Evolutionary conservation across 331 rosid species (phyloP), one percentile per base, ranked within the genome.

Genomic region (Erythrophleum ivorense): DNA sequence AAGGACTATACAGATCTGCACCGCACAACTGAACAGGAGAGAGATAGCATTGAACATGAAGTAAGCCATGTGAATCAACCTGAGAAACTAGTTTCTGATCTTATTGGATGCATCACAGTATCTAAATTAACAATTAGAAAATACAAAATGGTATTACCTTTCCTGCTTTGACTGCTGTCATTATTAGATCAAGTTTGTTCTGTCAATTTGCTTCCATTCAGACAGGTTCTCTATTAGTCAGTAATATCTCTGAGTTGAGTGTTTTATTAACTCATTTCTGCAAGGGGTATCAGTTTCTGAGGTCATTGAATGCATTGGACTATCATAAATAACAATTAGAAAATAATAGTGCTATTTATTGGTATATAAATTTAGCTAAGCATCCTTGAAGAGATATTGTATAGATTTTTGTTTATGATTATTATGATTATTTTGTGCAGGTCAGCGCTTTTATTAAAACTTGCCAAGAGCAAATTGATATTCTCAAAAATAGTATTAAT

Each of bases 31-130:
- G 97, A 93, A 80, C 89, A 91, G 72, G 99, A 95, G 88, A 92
- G 98, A 89, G 99, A 95, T 77, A 90, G 90, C 93, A 95, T 95
- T 81, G 99, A 95, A 81, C 94, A 93, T 64, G 97, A 95, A 90
- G 99, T 95, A 88, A 91, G 97, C 83, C 43, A 10, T 76, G 54
- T 46, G 24, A 65, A 71, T 73, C 58, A 53, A 68, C 16, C 59
- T 55, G 65, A 78, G 74, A 81, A 55, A 55, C 79, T 68, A 21
- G 78, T 62, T 73, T 78, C 19, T 87, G 64, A 67, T 63, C 54
- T 49, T 46, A 67, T 36, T 43, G 18, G 7, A 29, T 78, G 75
- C 49, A 66, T 41, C 71, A 5, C 55, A 15, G 29, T 60, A n/a
- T 69, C 70, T 31, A 78, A 2, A 15, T 76, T 79, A 46, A 43